These are phyloP conservation scores for Annulohypoxylon nitens DNA, from an alignment of 495 filamentous ascomycete species.

Conservation along the genomic window DNA sequence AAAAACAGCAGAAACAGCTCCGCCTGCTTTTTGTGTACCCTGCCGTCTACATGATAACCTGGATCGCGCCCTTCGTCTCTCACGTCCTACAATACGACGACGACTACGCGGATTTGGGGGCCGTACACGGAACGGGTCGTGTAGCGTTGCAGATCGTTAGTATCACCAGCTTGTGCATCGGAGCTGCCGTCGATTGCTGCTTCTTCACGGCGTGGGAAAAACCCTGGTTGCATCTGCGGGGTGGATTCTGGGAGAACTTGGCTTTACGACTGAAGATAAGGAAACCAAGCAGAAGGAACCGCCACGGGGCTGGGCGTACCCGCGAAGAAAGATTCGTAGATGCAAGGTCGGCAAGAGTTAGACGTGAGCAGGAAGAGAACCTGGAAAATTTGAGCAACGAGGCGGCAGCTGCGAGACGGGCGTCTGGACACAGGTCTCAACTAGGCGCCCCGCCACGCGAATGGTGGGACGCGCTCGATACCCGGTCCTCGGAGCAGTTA, in stretches of 20 bases:
- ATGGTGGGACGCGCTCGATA: conserved; percentile 56
- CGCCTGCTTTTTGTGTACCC: conserved; percentile 80
- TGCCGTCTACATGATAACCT: conserved; percentile 75
- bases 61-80: conserved; percentile 76
- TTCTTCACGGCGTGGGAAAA: conserved; percentile 75
- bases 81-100: conserved; percentile 70
- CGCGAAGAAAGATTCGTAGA: conserved; percentile 63
- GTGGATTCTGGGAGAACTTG: conserved; percentile 57
- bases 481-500: conserved; percentile 24
- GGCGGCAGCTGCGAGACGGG: conserved; percentile 41
- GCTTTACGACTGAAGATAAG: conserved; percentile 38
- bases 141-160: conserved; percentile 67
- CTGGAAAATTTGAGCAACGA: conserved; percentile 30
- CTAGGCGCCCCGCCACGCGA: conserved; percentile 37
- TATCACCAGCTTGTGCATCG: conserved; percentile 67
- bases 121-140: conserved; percentile 51
- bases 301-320: conserved; percentile 50
- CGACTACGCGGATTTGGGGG: conserved; percentile 50
- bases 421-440: conserved; percentile 18
- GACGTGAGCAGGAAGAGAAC: conserved; percentile 61
- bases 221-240: conserved; percentile 74
- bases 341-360: conserved; percentile 56
- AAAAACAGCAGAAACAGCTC: conserved; percentile 73
- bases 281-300: conserved; percentile 19
- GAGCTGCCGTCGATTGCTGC: conserved; percentile 74